Percentiles rank a stretch among this genome's conserved stretches.
Conservation (phyloP, 2,329 filamentous ascomycete genomes). For the Fusarium buxicola region DNA sequence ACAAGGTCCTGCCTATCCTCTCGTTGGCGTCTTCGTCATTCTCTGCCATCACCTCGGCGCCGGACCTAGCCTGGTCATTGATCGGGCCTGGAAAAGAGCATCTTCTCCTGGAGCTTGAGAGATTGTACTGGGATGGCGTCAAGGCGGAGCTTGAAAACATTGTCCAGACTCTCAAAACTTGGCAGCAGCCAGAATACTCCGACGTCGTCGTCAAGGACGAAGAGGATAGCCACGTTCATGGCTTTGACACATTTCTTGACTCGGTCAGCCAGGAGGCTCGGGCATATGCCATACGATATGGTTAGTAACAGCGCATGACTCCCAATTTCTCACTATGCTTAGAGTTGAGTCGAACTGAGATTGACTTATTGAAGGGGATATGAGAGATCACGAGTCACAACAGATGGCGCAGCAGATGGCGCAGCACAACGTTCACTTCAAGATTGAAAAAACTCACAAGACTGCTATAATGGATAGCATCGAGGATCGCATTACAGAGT, state of each 20-base stretch:
- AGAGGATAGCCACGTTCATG: slow-evolving; percentile 30
- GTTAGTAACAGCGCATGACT: slow-evolving; percentile 9
- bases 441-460: slow-evolving; percentile 1
- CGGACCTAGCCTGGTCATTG: slow-evolving; percentile 28
- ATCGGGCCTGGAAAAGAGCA: slow-evolving; percentile 29
- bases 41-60: slow-evolving; percentile 27
- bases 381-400: slow-evolving; percentile 17
- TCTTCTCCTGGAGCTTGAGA: slow-evolving; percentile 32
- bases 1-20: slow-evolving; percentile 29
- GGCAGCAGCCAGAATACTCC: slow-evolving; percentile 32
- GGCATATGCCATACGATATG: slow-evolving; percentile 37
- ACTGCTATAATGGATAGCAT: slow-evolving; percentile 21
- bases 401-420: no score
- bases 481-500: slow-evolving; percentile 26
- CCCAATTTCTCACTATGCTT: no score
- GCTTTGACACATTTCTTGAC: slow-evolving; percentile 40
- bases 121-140: slow-evolving; percentile 39
- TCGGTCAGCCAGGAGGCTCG: slow-evolving; percentile 38
- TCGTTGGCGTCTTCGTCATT: slow-evolving; percentile 11
- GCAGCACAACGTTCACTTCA: no score
- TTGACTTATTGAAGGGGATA: slow-evolving; percentile 7
- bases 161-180: slow-evolving; percentile 36
- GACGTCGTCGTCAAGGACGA: slow-evolving; percentile 31
- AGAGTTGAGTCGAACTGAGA: neutral
- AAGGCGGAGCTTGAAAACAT: slow-evolving; percentile 40